These are phyloP conservation scores for Alternaria rosae DNA, from an alignment of 2,329 filamentous ascomycete species.

Conservation along the genomic window DNA sequence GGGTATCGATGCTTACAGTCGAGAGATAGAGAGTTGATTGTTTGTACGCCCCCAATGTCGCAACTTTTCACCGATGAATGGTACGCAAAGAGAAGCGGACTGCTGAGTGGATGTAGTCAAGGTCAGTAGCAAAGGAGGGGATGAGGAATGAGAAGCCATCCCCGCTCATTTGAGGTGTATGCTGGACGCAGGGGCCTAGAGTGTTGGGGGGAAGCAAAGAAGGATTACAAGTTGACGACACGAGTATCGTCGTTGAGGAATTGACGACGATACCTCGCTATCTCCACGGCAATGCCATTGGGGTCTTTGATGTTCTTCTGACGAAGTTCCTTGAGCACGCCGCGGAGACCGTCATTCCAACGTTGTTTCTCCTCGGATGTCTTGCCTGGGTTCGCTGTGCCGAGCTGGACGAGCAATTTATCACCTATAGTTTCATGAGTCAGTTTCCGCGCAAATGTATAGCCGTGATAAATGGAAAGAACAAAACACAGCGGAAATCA, in stretches of 20 bases:
- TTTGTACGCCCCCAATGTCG: not conserved
- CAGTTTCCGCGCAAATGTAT: conserved; percentile 43
- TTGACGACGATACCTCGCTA: conserved; percentile 49
- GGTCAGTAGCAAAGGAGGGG: conserved; percentile 12
- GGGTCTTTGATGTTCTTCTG: conserved; percentile 48
- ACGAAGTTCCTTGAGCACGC: conserved; percentile 49
- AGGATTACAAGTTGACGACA: conserved; percentile 45
- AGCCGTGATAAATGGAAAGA: conserved; percentile 36
- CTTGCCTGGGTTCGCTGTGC: conserved; percentile 68
- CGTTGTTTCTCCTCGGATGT: conserved; percentile 66
- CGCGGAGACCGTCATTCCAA: conserved; percentile 50
- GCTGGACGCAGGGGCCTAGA: too few relatives aligned
- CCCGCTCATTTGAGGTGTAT: not conserved
- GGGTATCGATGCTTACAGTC: conserved; percentile 6
- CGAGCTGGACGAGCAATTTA: conserved; percentile 75
- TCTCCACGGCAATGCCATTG: conserved; percentile 49
- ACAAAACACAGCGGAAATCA: conserved; percentile 22
- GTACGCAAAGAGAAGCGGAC: not conserved
- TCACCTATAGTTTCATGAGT: conserved; percentile 65
- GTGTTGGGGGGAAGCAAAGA: not conserved
- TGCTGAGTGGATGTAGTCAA: conserved; percentile 5
- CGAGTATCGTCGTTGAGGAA: conserved; percentile 52
- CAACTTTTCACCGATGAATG: not conserved
- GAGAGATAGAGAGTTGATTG: not conserved
- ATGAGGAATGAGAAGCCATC: conserved; percentile 2